These are phyloP conservation scores for Orbilia quercus DNA, from an alignment of 2,329 filamentous ascomycete species.

Conservation along the genomic window DNA sequence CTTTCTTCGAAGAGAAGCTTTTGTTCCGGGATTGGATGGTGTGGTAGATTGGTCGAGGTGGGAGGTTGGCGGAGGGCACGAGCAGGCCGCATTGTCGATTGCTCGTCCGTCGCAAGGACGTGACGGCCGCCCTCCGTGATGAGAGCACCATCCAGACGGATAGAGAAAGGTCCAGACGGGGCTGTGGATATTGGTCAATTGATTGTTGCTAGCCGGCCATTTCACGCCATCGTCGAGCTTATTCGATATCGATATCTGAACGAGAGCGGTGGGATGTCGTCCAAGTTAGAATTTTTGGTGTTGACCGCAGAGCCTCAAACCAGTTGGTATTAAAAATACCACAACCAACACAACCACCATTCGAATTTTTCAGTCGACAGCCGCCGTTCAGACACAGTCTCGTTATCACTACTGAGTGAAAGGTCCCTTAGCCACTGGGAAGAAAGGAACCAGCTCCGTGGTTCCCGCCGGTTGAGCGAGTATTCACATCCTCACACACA, in stretches of 20 bases:
- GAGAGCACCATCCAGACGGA: constrained; percentile 42
- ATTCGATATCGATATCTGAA: not conserved
- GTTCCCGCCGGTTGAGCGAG: not conserved
- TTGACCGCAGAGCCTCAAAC: constrained; percentile 33
- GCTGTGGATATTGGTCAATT: constrained; percentile 38
- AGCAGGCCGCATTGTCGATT: constrained; percentile 52
- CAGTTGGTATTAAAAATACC: constrained; percentile 38
- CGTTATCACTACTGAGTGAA: not conserved
- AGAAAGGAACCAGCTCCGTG: no score
- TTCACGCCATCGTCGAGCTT: constrained; percentile 23
- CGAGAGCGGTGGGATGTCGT: constrained; percentile 26
- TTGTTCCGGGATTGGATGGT: constrained; percentile 23
- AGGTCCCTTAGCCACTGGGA: no score
- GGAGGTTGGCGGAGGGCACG: constrained; percentile 42
- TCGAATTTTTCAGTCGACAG: constrained; percentile 2
- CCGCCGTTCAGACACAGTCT: not conserved
- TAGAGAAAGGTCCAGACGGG: not conserved
- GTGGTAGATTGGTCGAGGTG: constrained; percentile 45
- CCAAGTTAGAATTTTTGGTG: constrained; percentile 49
- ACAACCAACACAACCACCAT: constrained; percentile 30
- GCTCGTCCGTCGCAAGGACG: constrained; percentile 45
- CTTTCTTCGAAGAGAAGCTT: not conserved
- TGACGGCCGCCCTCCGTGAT: constrained; percentile 41
- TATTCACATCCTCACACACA: not conserved
- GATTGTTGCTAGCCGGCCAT: constrained; percentile 10